Percentiles rank a stretch among this genome's conserved stretches.
phyloP scores from a whole-genome alignment of 2,329 filamentous ascomycete genomes.

The Pezicula radicicola region DNA sequence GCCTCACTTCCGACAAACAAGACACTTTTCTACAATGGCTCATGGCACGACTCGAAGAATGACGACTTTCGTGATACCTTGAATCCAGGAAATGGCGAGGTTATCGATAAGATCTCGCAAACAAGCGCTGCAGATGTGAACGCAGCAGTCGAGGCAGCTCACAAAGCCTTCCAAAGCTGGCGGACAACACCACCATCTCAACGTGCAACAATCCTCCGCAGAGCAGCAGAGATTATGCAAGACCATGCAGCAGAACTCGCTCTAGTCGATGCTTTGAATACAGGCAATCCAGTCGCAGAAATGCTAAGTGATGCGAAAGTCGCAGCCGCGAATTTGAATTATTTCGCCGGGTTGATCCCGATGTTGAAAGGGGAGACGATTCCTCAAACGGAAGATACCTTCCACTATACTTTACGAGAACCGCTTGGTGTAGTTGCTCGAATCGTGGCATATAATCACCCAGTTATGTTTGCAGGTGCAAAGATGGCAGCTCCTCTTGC shows the following conservation, averaged over 20 bases:
- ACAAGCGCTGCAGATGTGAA: constrained; percentile 28
- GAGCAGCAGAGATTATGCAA: constrained; percentile 71
- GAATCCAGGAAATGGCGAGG: neutral
- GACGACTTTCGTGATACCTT: neutral
- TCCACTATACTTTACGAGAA: constrained; percentile 71
- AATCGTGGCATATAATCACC: constrained; percentile 58
- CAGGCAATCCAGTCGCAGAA: constrained; percentile 67
- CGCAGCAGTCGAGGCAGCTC: constrained; percentile 1
- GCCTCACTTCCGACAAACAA: no score
- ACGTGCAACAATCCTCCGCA: constrained; percentile 64
- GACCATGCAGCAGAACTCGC: constrained; percentile 64
- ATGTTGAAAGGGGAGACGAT: constrained; percentile 74
- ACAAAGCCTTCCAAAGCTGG: neutral
- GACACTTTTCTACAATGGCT: neutral
- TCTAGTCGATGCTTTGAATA: constrained; percentile 63
- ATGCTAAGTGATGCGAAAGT: constrained; percentile 62
- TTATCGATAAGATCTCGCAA: constrained; percentile 30
- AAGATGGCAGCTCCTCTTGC: constrained; percentile 32
- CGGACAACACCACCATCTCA: constrained; percentile 60
- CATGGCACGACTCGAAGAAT: neutral
- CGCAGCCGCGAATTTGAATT: constrained; percentile 56
- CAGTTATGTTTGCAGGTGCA: no score
- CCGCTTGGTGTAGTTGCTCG: constrained; percentile 70
- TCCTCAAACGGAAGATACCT: constrained; percentile 62
- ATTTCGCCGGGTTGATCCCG: constrained; percentile 74